Percentiles rank a stretch among this genome's conserved stretches.
These are phyloP conservation scores for Botryobasidium botryosum DNA, from an alignment of 768 basidiomycete genomes.

Conservation along the genomic window DNA sequence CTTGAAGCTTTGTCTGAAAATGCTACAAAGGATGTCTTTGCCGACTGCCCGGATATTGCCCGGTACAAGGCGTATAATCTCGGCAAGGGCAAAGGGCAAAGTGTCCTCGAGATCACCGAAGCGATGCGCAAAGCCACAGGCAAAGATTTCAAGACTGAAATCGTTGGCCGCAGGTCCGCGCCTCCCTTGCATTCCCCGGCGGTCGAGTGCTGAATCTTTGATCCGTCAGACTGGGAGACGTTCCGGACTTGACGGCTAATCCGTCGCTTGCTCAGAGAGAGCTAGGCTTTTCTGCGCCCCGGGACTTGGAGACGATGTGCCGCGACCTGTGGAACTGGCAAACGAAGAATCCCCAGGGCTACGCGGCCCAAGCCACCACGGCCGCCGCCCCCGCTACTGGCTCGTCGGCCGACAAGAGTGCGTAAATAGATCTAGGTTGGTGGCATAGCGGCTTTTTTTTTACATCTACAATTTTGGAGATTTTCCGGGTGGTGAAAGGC, in stretches of 20 bases:
- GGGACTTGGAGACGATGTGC: slow-evolving; percentile 83
- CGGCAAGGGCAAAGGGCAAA: slow-evolving; percentile 81
- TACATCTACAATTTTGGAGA: too few relatives aligned
- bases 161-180: slow-evolving; percentile 76
- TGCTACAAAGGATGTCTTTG: slow-evolving; percentile 32
- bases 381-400: too few relatives aligned
- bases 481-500: too few relatives aligned
- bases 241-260: slow-evolving; percentile 91
- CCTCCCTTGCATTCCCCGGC: background rate
- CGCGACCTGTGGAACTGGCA: slow-evolving; percentile 98
- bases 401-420: too few relatives aligned
- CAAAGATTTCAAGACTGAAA: slow-evolving; percentile 72
- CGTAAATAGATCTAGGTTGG: too few relatives aligned
- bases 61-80: slow-evolving; percentile 90
- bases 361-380: too few relatives aligned
- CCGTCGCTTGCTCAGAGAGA: slow-evolving; percentile 82
- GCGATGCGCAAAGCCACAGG: slow-evolving; percentile 90
- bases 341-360: slow-evolving; percentile 75
- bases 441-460: too few relatives aligned
- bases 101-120: slow-evolving; percentile 83
- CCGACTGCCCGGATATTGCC: slow-evolving; percentile 31
- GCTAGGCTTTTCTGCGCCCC: slow-evolving; percentile 75
- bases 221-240: slow-evolving; percentile 65
- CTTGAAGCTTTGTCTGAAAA: slow-evolving; percentile 57
- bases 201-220: slow-evolving; percentile 6